phyloP scores from a whole-genome alignment of 2,329 filamentous ascomycete genomes.

The Epichloe brachyelytri region DNA sequence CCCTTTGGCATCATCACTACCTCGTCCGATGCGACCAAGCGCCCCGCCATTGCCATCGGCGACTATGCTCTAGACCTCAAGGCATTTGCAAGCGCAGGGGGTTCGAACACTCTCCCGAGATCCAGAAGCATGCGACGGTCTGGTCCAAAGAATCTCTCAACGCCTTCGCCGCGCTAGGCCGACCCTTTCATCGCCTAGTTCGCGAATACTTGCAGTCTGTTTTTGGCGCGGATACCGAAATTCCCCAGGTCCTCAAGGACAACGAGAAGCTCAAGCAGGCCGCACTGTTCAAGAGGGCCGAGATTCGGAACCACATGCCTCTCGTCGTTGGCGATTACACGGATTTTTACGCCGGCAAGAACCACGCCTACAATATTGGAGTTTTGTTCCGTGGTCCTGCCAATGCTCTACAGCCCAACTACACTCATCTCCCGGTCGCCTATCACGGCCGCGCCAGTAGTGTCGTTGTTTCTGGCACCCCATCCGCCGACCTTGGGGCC shows the following conservation, averaged over 20 bases:
- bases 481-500: slow-evolving; percentile 59
- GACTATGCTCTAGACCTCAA: slow-evolving; percentile 58
- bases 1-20: slow-evolving; percentile 74
- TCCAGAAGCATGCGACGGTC: slow-evolving; percentile 14
- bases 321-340: slow-evolving; percentile 73
- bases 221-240: slow-evolving; percentile 38
- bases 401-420: slow-evolving; percentile 70
- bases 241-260: slow-evolving; percentile 21
- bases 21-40: slow-evolving; percentile 37
- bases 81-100: slow-evolving; percentile 38
- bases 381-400: slow-evolving; percentile 59
- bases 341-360: slow-evolving; percentile 70
- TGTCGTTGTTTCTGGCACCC: slow-evolving; percentile 62
- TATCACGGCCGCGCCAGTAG: slow-evolving; percentile 72
- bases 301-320: slow-evolving; percentile 56
- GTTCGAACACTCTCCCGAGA: slow-evolving; percentile 19
- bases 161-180: slow-evolving; percentile 39
- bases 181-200: slow-evolving; percentile 54
- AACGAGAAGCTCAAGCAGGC: slow-evolving; percentile 19
- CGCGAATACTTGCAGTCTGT: slow-evolving; percentile 56
- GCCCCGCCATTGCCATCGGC: slow-evolving; percentile 60
- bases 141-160: slow-evolving; percentile 20
- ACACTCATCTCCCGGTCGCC: slow-evolving; percentile 65
- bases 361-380: slow-evolving; percentile 62
- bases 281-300: slow-evolving; percentile 19